These are phyloP conservation scores for Sclerotinia trifoliorum DNA, from an alignment of 2,329 filamentous ascomycete genomes.

Conservation along the genomic window DNA sequence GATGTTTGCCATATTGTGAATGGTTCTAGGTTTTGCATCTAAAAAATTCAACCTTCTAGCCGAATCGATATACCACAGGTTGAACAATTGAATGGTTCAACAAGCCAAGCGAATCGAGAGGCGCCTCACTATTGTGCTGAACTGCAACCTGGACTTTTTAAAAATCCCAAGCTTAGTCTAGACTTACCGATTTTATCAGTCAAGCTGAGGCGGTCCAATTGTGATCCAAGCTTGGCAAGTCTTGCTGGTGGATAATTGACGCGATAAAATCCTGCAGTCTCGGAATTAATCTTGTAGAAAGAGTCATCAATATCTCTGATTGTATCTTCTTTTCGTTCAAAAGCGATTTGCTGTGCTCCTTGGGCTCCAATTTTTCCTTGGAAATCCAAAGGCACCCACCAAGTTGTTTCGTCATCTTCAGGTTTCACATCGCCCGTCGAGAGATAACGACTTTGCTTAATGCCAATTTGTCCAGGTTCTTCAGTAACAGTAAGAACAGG, in stretches of 20 bases:
- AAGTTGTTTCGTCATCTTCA: conserved; percentile 86
- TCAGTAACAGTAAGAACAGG: conserved; percentile 85
- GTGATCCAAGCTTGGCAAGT: conserved; percentile 74
- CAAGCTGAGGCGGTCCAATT: conserved; percentile 71
- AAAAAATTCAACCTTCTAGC: conserved; percentile 3
- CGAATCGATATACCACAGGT: background rate
- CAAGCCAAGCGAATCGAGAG: background rate
- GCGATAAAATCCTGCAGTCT: conserved; percentile 77
- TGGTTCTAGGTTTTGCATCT: background rate
- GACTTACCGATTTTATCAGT: conserved; percentile 82
- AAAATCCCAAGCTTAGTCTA: background rate
- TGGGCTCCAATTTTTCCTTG: conserved; percentile 69
- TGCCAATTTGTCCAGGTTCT: conserved; percentile 74
- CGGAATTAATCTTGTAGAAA: conserved; percentile 86
- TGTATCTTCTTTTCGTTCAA: conserved; percentile 75
- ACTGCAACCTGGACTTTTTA: background rate
- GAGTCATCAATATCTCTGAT: conserved; percentile 70
- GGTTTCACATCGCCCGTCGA: conserved; percentile 87
- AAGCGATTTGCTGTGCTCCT: conserved; percentile 61
- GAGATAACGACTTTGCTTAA: conserved; percentile 87
- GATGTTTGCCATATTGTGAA: background rate
- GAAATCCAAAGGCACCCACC: conserved; percentile 92
- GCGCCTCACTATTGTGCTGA: background rate
- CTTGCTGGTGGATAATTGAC: conserved; percentile 59
- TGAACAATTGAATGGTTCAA: background rate